Evolutionary conservation across 2,329 filamentous ascomycete species (phyloP).

Genomic region (Verticillium albo-atrum): DNA sequence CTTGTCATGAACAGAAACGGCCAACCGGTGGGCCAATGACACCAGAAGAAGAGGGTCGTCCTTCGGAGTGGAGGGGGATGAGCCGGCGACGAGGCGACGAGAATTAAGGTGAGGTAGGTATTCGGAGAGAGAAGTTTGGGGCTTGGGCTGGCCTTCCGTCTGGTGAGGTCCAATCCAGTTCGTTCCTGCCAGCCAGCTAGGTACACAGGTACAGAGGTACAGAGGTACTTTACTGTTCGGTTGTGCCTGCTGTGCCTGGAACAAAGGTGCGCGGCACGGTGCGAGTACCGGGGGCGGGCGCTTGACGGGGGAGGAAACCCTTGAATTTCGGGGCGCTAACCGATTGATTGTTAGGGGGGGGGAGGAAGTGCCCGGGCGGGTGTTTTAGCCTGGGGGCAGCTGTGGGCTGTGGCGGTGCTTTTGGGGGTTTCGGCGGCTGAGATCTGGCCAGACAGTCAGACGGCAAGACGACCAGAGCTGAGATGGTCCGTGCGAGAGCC

Average conservation of each 20-base stretch:
- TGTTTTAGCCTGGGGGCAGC: neutral
- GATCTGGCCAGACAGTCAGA: neutral
- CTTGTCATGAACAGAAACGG: constrained; percentile 13
- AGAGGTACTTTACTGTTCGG: neutral
- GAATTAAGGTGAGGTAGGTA: constrained; percentile 9
- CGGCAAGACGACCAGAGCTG: neutral
- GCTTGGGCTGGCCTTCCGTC: constrained; percentile 2
- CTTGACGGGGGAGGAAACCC: constrained; percentile 12
- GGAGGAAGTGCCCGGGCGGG: constrained; percentile 5
- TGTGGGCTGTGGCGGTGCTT: constrained; percentile 10
- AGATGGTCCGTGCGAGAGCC: neutral
- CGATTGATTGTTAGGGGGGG: constrained; percentile 8
- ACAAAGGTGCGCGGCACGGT: constrained; percentile 12
- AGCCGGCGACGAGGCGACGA: constrained; percentile 8
- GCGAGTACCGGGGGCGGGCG: constrained; percentile 3
- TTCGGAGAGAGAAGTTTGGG: constrained; percentile 10
- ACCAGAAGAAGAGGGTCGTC: constrained; percentile 3
- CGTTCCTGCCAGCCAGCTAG: neutral
- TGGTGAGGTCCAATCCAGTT: neutral
- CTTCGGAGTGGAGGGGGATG: constrained; percentile 10
- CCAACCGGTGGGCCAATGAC: constrained; percentile 12
- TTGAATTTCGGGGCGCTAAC: constrained; percentile 11
- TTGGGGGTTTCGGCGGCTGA: constrained; percentile 1
- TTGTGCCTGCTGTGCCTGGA: constrained; percentile 2
- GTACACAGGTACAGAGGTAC: neutral